Percentiles rank a stretch among this genome's conserved stretches.
phyloP scores from a whole-genome alignment of 192 early-diverging fungal species.

The Coemansia sp. region DNA sequence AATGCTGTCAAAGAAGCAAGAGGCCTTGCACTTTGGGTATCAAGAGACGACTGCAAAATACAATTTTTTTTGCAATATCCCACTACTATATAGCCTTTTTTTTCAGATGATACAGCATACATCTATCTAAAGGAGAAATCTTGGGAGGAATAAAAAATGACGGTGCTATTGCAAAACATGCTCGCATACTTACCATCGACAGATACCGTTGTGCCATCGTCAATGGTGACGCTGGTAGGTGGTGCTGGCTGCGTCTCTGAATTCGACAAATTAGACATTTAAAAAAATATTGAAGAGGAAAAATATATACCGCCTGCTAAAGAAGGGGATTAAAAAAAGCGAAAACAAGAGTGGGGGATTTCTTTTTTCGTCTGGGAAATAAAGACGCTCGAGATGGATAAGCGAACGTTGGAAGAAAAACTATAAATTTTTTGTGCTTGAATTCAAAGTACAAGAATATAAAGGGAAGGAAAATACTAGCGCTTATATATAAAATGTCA shows the following conservation, averaged over 20 bases:
- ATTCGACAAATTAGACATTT: slow-evolving; percentile 44
- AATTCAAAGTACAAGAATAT: too few relatives aligned
- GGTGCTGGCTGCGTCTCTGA: slow-evolving; percentile 39
- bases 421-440: too few relatives aligned
- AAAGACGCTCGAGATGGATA: slow-evolving; percentile 4
- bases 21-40: too few relatives aligned
- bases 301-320: slow-evolving; percentile 1
- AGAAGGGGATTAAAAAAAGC: background rate
- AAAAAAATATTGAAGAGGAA: slow-evolving; percentile 8
- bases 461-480: background rate
- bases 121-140: background rate
- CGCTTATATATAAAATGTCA: slow-evolving; percentile 1
- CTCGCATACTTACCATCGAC: slow-evolving; percentile 37
- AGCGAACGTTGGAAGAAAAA: too few relatives aligned
- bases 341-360: slow-evolving; percentile 1
- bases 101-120: background rate
- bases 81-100: too few relatives aligned
- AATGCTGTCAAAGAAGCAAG: too few relatives aligned
- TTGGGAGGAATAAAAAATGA: slow-evolving; percentile 9
- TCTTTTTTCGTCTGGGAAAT: background rate
- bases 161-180: background rate
- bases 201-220: slow-evolving; percentile 25
- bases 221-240: slow-evolving; percentile 29
- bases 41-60: too few relatives aligned
- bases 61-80: too few relatives aligned